These are phyloP conservation scores for Zopfia rhizophila DNA, from an alignment of 2,329 filamentous ascomycete species.

Conservation along the genomic window DNA sequence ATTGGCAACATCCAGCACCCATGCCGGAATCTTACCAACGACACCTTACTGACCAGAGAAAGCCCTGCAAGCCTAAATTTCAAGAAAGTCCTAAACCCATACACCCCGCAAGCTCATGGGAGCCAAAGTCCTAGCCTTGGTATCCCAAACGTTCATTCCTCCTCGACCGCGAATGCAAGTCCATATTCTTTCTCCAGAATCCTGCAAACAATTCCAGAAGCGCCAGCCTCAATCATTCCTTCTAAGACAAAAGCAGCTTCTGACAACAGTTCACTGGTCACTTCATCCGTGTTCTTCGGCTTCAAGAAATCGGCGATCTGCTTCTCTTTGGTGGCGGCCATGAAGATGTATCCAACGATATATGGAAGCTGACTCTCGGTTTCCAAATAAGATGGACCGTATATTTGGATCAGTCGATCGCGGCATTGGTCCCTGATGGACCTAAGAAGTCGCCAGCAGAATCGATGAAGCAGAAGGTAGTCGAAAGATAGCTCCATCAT, in stretches of 20 bases:
- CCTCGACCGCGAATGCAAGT: slow-evolving; percentile 6
- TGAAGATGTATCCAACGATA: slow-evolving; percentile 55
- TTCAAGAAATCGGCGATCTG: slow-evolving; percentile 17
- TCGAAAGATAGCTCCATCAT: slow-evolving; percentile 52
- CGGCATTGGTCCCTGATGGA: slow-evolving; percentile 44
- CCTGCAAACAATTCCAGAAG: slow-evolving; percentile 6
- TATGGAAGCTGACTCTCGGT: slow-evolving; percentile 54
- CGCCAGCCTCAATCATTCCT: slow-evolving; percentile 17
- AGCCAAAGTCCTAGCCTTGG: no score
- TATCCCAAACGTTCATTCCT: no score
- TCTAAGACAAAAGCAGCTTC: slow-evolving; percentile 15
- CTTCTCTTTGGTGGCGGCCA: slow-evolving; percentile 33
- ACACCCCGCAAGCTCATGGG: no score
- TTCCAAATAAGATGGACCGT: slow-evolving; percentile 50
- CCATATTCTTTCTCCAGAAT: slow-evolving; percentile 4
- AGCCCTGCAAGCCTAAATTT: no score
- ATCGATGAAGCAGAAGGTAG: slow-evolving; percentile 54
- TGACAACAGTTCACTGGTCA: slow-evolving; percentile 22
- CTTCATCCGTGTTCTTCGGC: slow-evolving; percentile 10
- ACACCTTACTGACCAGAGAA: no score
- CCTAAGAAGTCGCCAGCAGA: slow-evolving; percentile 54
- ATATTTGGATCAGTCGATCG: slow-evolving; percentile 44
- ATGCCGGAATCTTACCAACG: no score
- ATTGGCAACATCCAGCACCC: no score
- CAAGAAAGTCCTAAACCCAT: no score